phyloP scores from a whole-genome alignment of 768 basidiomycete species.

The Suillus variegatus region DNA sequence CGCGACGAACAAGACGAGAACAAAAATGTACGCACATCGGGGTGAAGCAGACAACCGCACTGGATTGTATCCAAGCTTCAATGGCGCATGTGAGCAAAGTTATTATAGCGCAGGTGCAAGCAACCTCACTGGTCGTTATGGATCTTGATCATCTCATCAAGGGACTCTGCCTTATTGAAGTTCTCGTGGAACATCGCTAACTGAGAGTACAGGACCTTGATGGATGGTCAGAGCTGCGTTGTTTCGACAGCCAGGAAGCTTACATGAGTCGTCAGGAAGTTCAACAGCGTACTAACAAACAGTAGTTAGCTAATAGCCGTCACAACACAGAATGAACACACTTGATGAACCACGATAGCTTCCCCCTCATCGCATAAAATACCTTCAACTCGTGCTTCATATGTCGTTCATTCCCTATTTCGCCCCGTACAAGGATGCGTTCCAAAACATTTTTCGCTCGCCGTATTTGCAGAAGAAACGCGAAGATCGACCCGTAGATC shows the following conservation, averaged over 20 bases:
- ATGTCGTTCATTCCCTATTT: constrained; percentile 33
- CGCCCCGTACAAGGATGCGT: constrained; percentile 64
- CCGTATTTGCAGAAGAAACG: constrained; percentile 71
- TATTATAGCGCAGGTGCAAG: background rate
- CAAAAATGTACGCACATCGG: constrained; percentile 45
- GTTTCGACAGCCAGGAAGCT: constrained; percentile 16
- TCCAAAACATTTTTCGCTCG: constrained; percentile 74
- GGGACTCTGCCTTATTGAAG: constrained; percentile 54
- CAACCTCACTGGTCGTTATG: constrained; percentile 69
- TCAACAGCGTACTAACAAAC: constrained; percentile 54
- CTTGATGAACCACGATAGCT: constrained; percentile 86
- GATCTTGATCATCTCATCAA: constrained; percentile 74
- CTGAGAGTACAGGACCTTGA: constrained; percentile 69
- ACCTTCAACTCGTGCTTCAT: constrained; percentile 56
- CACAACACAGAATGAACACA: constrained; percentile 37
- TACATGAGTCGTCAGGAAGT: constrained; percentile 76
- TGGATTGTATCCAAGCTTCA: constrained; percentile 61
- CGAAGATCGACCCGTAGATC: constrained; percentile 66
- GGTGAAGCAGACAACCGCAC: constrained; percentile 62
- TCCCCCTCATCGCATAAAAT: constrained; percentile 75
- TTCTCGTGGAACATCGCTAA: constrained; percentile 58
- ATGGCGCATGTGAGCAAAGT: constrained; percentile 4
- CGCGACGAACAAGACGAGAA: background rate
- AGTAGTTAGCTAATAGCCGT: constrained; percentile 7
- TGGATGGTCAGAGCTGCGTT: constrained; percentile 3